Evolutionary conservation across 73 alveolate genomes (phyloP), one percentile per base, ranked within the genome.

Genomic region (Paramecium biaurelia): DNA sequence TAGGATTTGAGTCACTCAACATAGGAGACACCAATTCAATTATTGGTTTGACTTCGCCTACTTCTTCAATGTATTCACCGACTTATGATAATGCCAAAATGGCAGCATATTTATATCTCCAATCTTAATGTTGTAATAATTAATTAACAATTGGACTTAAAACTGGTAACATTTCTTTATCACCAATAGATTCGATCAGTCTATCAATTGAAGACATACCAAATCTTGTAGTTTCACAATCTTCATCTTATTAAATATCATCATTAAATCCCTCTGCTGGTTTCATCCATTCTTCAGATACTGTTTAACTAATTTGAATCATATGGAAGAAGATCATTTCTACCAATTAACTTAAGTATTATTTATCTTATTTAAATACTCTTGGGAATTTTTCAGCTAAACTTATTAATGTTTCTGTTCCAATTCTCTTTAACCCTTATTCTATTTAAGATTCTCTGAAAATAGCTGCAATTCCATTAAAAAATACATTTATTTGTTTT

Each of bases 191-290:
- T 21, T 95, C 96, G 21, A 96, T 92, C 57, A 97, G 93, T 95
- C 99, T 96, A 85, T 96, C 99, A 68, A 98, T 95, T 79, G 95
- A 92, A 57, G 94, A 87, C 96, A 95, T 95, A 35, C 99, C 98
- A 88, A 98, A 97, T 92, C 92, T 92, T 32, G 98, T 98, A 34
- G 97, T 93, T 85, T 98, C 99, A 72, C 95, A 98, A 43, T 96
- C 96, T n/a, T 95, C 94, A 24, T 95, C 97, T 24, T 96, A 98
- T 56, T 96, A 97, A 23, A 94, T 96, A 58, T 92, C 95, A 30
- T 88, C 96, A 23, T 85, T 63, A 95, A 92, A 96, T 28, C 99
- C 99, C 79, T 96, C 99, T 32, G 92, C 94, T 14, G 99, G 99
- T 32, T 79, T 85, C 93, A 86, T 93, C 99, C 99, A 96, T 56